Conservation (phyloP, 106 monocot genomes). For the Phalaenopsis equestris region DNA sequence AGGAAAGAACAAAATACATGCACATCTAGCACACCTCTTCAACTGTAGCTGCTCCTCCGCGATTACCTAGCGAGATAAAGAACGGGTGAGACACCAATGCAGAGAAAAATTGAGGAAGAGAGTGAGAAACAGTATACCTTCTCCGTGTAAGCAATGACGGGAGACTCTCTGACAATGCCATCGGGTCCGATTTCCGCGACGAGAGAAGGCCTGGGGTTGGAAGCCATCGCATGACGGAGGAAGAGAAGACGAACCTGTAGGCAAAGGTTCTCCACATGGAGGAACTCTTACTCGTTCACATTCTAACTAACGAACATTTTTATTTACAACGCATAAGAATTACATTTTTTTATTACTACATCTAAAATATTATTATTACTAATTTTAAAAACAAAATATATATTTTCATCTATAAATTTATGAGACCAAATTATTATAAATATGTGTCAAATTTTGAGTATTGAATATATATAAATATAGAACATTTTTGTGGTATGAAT, state of each 20-base stretch:
- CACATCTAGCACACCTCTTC: slow-evolving; percentile 20
- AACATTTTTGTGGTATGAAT: no score
- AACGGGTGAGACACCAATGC: not conserved
- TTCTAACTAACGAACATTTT: no score
- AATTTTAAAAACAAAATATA: no score
- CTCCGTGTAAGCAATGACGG: slow-evolving; percentile 23
- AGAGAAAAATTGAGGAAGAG: not conserved
- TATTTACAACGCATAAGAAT: no score
- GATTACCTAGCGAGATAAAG: slow-evolving; percentile 8
- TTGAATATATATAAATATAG: no score
- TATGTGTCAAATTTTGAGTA: no score
- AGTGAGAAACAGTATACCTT: slow-evolving; percentile 10
- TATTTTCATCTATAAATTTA: no score
- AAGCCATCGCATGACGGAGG: not conserved
- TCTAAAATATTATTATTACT: no score
- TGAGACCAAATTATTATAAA: no score
- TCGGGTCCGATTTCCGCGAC: slow-evolving; percentile 22
- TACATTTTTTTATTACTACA: no score
- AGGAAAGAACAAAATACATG: not conserved
- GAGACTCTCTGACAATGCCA: slow-evolving; percentile 17
- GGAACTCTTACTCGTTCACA: no score
- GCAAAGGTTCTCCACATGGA: no score
- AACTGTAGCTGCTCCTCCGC: slow-evolving; percentile 28
- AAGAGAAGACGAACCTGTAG: not conserved
- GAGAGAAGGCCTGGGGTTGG: slow-evolving; percentile 8